phyloP scores from a whole-genome alignment of 2,329 filamentous ascomycete species.

The Xylaria sp. region DNA sequence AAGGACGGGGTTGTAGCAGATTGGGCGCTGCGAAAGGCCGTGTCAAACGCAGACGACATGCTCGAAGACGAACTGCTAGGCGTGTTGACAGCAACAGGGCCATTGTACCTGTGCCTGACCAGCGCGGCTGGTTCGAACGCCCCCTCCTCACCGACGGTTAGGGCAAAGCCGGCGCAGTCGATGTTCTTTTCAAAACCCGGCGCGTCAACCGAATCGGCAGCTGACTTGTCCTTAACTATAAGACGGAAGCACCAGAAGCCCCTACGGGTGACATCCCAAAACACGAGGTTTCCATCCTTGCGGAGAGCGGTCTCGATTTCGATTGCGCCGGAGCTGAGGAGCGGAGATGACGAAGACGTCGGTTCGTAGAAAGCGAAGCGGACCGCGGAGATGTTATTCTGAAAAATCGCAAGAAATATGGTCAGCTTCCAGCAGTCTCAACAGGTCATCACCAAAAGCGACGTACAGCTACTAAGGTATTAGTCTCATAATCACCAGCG shows the following conservation, averaged over 20 bases:
- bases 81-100: conserved; percentile 39
- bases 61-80: conserved; percentile 44
- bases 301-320: conserved; percentile 49
- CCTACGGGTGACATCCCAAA: conserved; percentile 46
- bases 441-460: background rate
- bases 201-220: conserved; percentile 20
- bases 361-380: conserved; percentile 52
- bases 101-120: conserved; percentile 39
- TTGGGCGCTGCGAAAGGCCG: conserved; percentile 31
- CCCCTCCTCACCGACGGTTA: conserved; percentile 46
- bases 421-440: conserved; percentile 13
- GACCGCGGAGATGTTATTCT: conserved; percentile 55
- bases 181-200: conserved; percentile 37
- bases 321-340: conserved; percentile 42
- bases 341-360: conserved; percentile 38
- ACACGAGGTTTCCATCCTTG: conserved; percentile 48
- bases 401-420: background rate
- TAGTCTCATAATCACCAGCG: conserved; percentile 58
- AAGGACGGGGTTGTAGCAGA: conserved; percentile 29
- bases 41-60: conserved; percentile 37
- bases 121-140: conserved; percentile 46
- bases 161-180: conserved; percentile 40
- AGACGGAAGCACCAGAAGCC: conserved; percentile 53
- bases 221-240: conserved; percentile 37
- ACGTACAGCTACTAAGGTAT: conserved; percentile 54